Evolutionary conservation across 345 rosid species (phyloP), one percentile per base, ranked within the genome.

Genomic region (Populus simonii): DNA sequence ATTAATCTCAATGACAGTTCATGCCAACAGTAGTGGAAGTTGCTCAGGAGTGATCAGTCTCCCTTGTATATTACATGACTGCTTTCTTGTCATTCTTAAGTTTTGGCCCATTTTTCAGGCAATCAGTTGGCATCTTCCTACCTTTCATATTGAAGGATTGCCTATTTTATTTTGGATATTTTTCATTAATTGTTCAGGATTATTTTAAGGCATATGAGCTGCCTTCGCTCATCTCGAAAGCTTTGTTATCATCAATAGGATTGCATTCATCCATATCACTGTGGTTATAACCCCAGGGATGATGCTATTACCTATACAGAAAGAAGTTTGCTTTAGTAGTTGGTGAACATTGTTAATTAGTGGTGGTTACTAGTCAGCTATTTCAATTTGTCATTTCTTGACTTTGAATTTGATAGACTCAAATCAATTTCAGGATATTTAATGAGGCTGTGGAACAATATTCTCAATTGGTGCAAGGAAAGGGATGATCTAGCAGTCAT

Each of bases 21-120:
- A 41, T 8, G 8, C 7, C 8, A 51, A 51, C 55, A 53, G 71
- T 75, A 8, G 74, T 80, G 16, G 73, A 43, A 6, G 79, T 83
- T 57, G 38, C 76, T 51, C 33, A 5, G 7, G 51, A 74, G 13
- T 78, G 79, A 82, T 67, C 62, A n/a, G n/a, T 55, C 25, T 11
- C 49, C 22, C 59, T 23, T 38, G 2, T 25, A 25, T 6, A 53
- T 18, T 20, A 53, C 6, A 22, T 7, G 23, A 53, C 59, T 53
- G 10, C n/a, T 53, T 20, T 53, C 23, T 7, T 36, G 53, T n/a
- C 15, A 45, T 47, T 29, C 27, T 27, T 70, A 23, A 7, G 49
- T 33, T 70, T 45, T 11, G 55, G 6, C 51, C 53, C 27, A 43
- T 43, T 22, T 15, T 16, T 17, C 10, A 45, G 73, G 59, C n/a